phyloP scores from a whole-genome alignment of 169 alveolate species.

The Plasmodium relictum region DNA sequence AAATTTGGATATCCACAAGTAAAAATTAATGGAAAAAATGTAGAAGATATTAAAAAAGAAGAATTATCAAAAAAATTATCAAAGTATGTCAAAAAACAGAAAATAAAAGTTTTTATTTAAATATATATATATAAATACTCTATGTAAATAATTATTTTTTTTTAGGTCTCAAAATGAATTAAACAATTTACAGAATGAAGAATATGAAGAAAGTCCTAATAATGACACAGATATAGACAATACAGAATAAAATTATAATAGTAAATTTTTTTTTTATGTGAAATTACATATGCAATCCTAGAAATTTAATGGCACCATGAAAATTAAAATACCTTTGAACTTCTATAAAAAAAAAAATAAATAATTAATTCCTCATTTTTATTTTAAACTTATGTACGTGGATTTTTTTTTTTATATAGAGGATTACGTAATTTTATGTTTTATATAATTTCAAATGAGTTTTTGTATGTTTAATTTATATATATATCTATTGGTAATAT shows the following conservation, averaged over 20 bases:
- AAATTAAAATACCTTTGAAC: too few species aligned
- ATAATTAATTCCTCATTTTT: background rate
- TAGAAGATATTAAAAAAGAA: conserved; percentile 80
- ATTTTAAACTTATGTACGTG: background rate
- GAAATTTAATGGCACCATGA: too few species aligned
- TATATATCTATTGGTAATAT: too few species aligned
- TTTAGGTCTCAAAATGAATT: conserved; percentile 31
- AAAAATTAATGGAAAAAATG: conserved; percentile 84
- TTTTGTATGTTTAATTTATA: too few species aligned
- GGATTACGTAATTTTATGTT: too few species aligned
- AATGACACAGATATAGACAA: conserved; percentile 13
- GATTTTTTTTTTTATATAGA: too few species aligned
- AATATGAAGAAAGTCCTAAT: background rate
- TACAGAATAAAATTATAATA: background rate
- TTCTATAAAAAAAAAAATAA: too few species aligned
- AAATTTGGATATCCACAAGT: conserved; percentile 84
- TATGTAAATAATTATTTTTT: conserved; percentile 4
- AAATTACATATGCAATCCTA: too few species aligned
- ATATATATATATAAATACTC: background rate
- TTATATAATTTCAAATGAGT: too few species aligned
- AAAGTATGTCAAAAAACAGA: background rate
- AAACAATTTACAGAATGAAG: conserved; percentile 1
- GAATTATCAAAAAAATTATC: conserved; percentile 20
- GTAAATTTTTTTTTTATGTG: too few species aligned
- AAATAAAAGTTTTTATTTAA: background rate